phyloP scores from a whole-genome alignment of 495 filamentous ascomycete genomes.

The Aspergillus diversus region DNA sequence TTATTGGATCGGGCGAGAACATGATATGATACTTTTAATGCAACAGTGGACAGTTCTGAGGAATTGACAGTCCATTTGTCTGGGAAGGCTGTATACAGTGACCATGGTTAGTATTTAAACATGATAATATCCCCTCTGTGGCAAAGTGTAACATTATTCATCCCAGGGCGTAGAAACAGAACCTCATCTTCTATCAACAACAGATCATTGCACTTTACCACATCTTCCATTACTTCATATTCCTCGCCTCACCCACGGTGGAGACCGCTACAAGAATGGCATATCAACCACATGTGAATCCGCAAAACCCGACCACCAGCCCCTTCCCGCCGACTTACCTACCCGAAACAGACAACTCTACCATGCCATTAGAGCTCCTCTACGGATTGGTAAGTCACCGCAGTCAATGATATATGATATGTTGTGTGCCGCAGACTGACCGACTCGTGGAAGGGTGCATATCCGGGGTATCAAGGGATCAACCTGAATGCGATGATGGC shows the following conservation, averaged over 20 bases:
- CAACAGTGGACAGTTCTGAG: too few relatives aligned
- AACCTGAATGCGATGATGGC: not conserved
- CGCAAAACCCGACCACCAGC: conserved; percentile 3
- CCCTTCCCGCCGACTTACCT: not conserved
- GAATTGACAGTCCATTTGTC: too few relatives aligned
- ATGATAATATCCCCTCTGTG: not conserved
- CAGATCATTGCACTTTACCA: not conserved
- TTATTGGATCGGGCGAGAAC: too few relatives aligned
- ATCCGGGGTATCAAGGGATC: conserved; percentile 2
- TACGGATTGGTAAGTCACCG: conserved; percentile 5
- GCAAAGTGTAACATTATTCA: not conserved
- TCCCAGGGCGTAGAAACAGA: not conserved
- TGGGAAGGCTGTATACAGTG: not conserved
- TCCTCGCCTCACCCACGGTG: not conserved
- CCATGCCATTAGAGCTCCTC: conserved; percentile 9
- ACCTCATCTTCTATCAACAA: not conserved
- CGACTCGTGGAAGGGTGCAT: not conserved
- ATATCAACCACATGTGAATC: conserved; percentile 7
- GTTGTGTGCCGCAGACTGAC: not conserved
- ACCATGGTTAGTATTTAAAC: not conserved
- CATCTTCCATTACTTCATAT: not conserved
- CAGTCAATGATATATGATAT: not conserved
- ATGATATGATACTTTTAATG: too few relatives aligned
- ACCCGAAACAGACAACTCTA: not conserved
- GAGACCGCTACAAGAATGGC: conserved; percentile 2